A percentile compares a stretch with the other conserved stretches of the same genome.
phyloP scores from a whole-genome alignment of 768 basidiomycete species.

The Boletus sensibilis region DNA sequence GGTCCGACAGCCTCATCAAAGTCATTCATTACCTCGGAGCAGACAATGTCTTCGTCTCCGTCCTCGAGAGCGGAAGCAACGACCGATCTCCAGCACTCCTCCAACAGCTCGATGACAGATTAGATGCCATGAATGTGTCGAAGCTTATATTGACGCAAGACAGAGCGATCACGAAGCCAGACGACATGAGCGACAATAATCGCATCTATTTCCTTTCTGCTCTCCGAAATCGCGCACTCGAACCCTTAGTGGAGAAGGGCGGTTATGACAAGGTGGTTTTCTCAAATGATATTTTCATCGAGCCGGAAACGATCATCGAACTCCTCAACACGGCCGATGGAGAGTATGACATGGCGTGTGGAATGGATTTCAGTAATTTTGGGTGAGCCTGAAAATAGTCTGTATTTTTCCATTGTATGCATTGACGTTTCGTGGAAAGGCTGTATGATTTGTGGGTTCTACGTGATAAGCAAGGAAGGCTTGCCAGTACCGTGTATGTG shows the following conservation, averaged over 20 bases:
- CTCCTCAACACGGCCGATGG: constrained; percentile 38
- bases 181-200: background rate
- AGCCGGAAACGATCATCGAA: constrained; percentile 40
- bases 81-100: constrained; percentile 15
- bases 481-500: constrained; percentile 16
- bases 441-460: constrained; percentile 26
- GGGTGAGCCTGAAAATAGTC: constrained; percentile 27
- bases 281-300: constrained; percentile 43
- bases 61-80: constrained; percentile 38
- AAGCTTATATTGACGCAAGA: constrained; percentile 16
- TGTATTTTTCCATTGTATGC: background rate
- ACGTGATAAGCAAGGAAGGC: constrained; percentile 19
- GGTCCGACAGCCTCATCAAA: constrained; percentile 36
- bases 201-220: constrained; percentile 15
- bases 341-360: constrained; percentile 45
- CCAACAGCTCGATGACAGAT: constrained; percentile 3
- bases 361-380: constrained; percentile 37
- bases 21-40: constrained; percentile 40
- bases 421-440: constrained; percentile 5
- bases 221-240: constrained; percentile 42
- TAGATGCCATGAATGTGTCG: constrained; percentile 12
- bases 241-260: constrained; percentile 38
- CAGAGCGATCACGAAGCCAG: constrained; percentile 6
- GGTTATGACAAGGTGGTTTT: constrained; percentile 41
- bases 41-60: constrained; percentile 43